Evolutionary conservation across 2,329 filamentous ascomycete species (phyloP), one percentile per base, ranked within the genome.

Genomic region (Dactylellina haptotyla): DNA sequence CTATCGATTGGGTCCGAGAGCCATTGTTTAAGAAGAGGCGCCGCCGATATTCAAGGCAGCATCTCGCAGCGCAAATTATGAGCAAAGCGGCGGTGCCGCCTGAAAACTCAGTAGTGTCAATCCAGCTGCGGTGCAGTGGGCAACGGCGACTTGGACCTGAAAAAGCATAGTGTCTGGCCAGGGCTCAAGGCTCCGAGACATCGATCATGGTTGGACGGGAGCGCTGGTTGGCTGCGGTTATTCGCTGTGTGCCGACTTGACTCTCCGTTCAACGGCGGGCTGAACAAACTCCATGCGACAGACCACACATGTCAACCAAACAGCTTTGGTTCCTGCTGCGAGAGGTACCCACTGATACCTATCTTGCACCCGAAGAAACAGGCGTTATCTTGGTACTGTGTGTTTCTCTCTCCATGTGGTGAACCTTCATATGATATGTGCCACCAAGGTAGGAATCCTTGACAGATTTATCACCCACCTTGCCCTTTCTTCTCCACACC

Each of bases 151-250:
- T 58, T 50, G 41, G 12, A n/a, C 62, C 51, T 23, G 16, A 51
- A 59, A 43, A 58, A 53, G 63, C 53, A 59, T 67, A 54, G 63
- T 39, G 43, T 23, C 34, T 57, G 34, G 54, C 48, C 53, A 67
- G 63, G 53, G 53, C 41, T 67, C 56, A 58, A 67, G 63, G 63
- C 63, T 67, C 63, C 63, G 63, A 67, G 63, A 67, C 63, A 67
- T 59, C 28, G 43, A 32, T 34, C 43, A 43, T 50, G 39, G 51
- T 51, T 41, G 34, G 50, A 54, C 51, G 32, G 58, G 41, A 45
- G 34, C 41, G 58, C 58, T 57, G 66, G 57, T 57, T 69, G 64
- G 64, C 34, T 64, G 51, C 30, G 3, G 45, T 39, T 25, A 12
- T 14, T 32, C 14, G 18, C 23, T 53, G 46, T 51, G 58, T 43